Conservation (phyloP, 192 early-diverging fungal genomes). For the Pilobolus umbonatus region DNA sequence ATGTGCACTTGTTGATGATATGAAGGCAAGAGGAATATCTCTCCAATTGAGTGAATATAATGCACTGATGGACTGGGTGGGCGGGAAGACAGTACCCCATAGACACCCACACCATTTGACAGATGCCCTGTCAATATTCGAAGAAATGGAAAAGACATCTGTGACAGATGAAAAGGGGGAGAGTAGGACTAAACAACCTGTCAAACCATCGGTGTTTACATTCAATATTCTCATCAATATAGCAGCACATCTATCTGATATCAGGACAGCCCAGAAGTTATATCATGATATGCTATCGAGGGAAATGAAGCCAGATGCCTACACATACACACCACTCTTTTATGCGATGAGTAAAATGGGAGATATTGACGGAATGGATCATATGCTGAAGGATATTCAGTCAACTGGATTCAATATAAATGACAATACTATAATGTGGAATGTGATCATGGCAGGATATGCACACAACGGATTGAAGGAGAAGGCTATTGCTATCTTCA, state of each 20-base stretch:
- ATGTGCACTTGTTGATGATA: conserved; percentile 24
- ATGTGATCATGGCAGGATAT: conserved; percentile 24
- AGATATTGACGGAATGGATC: conserved; percentile 25
- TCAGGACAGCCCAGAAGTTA: conserved; percentile 31
- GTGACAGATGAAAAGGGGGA: background rate
- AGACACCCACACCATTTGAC: conserved; percentile 20
- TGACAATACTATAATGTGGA: conserved; percentile 29
- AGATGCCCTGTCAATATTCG: conserved; percentile 28
- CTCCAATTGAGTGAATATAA: conserved; percentile 28
- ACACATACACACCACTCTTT: conserved; percentile 29
- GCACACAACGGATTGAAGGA: conserved; percentile 19
- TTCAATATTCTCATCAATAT: conserved; percentile 32
- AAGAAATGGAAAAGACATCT: conserved; percentile 18
- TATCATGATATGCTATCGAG: conserved; percentile 33
- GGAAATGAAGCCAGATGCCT: conserved; percentile 17
- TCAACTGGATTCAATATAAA: conserved; percentile 3
- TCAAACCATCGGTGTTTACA: conserved; percentile 24
- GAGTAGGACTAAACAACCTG: background rate
- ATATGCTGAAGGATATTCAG: conserved; percentile 14
- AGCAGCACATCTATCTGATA: conserved; percentile 22
- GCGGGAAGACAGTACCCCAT: conserved; percentile 25
- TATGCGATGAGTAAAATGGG: conserved; percentile 20
- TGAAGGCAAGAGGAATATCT: conserved; percentile 18
- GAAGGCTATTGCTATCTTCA: conserved; percentile 26
- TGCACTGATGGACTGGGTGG: conserved; percentile 29